These are phyloP conservation scores for Pythium monospermum DNA, from an alignment of 352 stramenopile genomes.

Conservation along the genomic window DNA sequence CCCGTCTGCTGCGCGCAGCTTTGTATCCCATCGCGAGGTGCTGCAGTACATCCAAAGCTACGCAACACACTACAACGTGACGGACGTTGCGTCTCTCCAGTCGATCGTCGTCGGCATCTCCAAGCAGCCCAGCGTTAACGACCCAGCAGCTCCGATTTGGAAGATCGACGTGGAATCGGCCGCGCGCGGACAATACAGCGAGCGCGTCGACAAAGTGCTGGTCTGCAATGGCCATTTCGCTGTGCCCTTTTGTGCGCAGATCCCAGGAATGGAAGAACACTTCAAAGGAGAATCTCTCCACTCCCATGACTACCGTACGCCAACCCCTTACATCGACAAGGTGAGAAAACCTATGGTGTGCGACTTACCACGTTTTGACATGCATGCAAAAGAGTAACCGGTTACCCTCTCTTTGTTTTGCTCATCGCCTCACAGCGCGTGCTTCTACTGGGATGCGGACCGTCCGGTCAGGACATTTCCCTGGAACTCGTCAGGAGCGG, in stretches of 20 bases:
- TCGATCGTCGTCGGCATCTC: conserved; percentile 43
- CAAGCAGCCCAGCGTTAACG: conserved; percentile 22
- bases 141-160: conserved; percentile 16
- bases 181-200: conserved; percentile 44
- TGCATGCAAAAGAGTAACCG: too few species aligned
- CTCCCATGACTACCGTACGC: conserved; percentile 31
- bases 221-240: conserved; percentile 81
- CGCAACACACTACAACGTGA: conserved; percentile 43
- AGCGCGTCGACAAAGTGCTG: conserved; percentile 67
- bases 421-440: too few species aligned
- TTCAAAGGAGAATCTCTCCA: conserved; percentile 26
- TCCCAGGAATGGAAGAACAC: conserved; percentile 52
- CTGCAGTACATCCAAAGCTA: conserved; percentile 71
- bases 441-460: conserved; percentile 59
- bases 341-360: conserved; percentile 1
- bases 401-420: too few species aligned
- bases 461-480: conserved; percentile 76
- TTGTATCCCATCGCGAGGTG: conserved; percentile 57
- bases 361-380: neutral
- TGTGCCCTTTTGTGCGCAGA: conserved; percentile 35
- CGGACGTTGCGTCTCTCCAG: conserved; percentile 41
- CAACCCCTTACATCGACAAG: conserved; percentile 19
- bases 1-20: conserved; percentile 41
- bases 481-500: conserved; percentile 46
- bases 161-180: conserved; percentile 33